Evolutionary conservation across 2,329 filamentous ascomycete genomes (phyloP).

Genomic region (Didymosphaeria variabile): DNA sequence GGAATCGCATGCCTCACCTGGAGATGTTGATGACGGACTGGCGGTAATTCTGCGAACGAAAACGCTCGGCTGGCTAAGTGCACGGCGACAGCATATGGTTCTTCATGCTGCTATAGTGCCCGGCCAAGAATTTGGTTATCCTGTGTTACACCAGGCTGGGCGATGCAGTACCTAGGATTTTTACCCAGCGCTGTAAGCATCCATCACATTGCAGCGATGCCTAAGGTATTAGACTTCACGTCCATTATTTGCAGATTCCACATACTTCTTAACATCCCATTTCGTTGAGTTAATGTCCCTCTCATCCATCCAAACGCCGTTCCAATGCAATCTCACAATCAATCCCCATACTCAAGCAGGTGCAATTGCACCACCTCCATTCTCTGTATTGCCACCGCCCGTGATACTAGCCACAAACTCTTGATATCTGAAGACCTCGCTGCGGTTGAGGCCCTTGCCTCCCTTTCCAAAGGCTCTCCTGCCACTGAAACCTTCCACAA

Average conservation of each 20-base stretch:
- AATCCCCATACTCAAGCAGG: conserved; percentile 18
- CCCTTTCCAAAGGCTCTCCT: conserved; percentile 80
- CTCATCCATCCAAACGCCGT: conserved; percentile 4
- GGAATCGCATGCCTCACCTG: too few relatives aligned
- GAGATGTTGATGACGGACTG: too few relatives aligned
- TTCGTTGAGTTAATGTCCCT: not conserved
- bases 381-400: conserved; percentile 46
- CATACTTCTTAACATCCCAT: not conserved
- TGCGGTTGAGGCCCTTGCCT: conserved; percentile 61
- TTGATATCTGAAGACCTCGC: conserved; percentile 91
- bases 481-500: conserved; percentile 87
- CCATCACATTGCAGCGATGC: too few relatives aligned
- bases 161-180: too few relatives aligned
- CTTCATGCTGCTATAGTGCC: too few relatives aligned
- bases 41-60: too few relatives aligned
- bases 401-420: conserved; percentile 77
- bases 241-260: not conserved
- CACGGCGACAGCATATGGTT: too few relatives aligned
- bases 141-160: too few relatives aligned
- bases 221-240: not conserved
- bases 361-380: conserved; percentile 25
- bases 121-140: too few relatives aligned
- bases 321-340: not conserved
- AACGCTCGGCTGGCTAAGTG: too few relatives aligned
- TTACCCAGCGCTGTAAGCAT: too few relatives aligned